A percentile compares a stretch with the other conserved stretches of the same genome.
phyloP scores from a whole-genome alignment of 257 asterid genomes.

The Gentiana dahurica region DNA sequence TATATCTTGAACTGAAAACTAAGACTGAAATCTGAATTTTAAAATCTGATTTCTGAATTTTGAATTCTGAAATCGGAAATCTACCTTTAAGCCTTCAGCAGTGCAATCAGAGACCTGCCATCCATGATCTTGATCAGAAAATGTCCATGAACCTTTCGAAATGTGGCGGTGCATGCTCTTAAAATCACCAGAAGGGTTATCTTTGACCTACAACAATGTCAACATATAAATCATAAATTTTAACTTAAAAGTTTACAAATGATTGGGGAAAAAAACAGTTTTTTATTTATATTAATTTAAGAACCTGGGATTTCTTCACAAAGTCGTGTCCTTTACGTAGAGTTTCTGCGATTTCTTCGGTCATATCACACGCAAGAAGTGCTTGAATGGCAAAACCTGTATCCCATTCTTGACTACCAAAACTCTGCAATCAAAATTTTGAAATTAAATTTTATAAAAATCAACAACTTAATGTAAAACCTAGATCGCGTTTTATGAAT shows the following conservation, averaged over 20 bases:
- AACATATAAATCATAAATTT: no score
- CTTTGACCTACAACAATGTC: conserved; percentile 39
- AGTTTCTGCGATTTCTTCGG: conserved; percentile 56
- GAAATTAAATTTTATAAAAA: neutral
- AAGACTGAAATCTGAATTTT: no score
- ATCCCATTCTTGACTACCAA: conserved; percentile 91
- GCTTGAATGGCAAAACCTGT: conserved; percentile 80
- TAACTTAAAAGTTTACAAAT: no score
- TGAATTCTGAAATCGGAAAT: neutral
- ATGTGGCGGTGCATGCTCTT: conserved; percentile 69
- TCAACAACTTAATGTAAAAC: neutral
- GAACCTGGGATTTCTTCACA: conserved; percentile 70
- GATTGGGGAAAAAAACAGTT: no score
- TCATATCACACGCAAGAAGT: conserved; percentile 48
- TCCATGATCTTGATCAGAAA: conserved; percentile 94
- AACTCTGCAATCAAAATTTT: conserved; percentile 37
- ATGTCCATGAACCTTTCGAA: conserved; percentile 91
- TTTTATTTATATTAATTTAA: neutral
- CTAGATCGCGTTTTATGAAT: no score
- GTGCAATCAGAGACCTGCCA: conserved; percentile 99
- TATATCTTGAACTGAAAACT: no score
- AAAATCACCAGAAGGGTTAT: conserved; percentile 78
- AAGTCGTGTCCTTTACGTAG: conserved; percentile 62
- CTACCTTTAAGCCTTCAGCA: conserved; percentile 87
- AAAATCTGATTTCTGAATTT: no score